phyloP scores from a whole-genome alignment of 257 asterid species.

The Linderniella brevidens region DNA sequence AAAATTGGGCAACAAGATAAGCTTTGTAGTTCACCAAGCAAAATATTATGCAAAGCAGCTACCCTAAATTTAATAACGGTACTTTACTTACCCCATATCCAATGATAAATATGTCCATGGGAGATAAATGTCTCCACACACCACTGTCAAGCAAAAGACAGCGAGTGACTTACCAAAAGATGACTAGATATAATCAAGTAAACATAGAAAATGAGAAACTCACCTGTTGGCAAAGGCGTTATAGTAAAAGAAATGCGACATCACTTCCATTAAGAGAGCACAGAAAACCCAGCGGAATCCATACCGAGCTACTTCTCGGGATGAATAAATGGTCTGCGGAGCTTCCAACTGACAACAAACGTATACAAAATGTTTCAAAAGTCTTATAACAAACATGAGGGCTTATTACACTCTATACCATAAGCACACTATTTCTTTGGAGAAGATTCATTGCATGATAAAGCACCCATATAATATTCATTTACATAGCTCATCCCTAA shows the following conservation, averaged over 20 bases:
- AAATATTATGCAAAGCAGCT: too few species aligned
- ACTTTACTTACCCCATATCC: conserved; percentile 86
- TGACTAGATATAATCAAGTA: conserved; percentile 4
- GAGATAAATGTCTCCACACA: conserved; percentile 73
- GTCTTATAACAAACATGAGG: too few species aligned
- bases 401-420: too few species aligned
- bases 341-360: conserved; percentile 57
- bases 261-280: conserved; percentile 64
- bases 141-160: conserved; percentile 36
- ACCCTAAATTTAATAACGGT: too few species aligned
- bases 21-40: neutral
- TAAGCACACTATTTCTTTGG: too few species aligned
- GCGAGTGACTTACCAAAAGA: conserved; percentile 6
- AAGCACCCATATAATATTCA: too few species aligned
- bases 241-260: conserved; percentile 74
- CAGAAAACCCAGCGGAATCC: conserved; percentile 73
- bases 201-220: conserved; percentile 12
- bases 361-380: neutral
- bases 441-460: too few species aligned
- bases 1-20: conserved; percentile 7
- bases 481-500: too few species aligned
- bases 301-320: conserved; percentile 47
- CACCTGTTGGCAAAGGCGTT: conserved; percentile 92
- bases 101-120: conserved; percentile 71
- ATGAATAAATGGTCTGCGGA: conserved; percentile 53